Evolutionary conservation across 371 early-diverging fungal genomes (phyloP).

Genomic region (Syncephalastrum sp.): DNA sequence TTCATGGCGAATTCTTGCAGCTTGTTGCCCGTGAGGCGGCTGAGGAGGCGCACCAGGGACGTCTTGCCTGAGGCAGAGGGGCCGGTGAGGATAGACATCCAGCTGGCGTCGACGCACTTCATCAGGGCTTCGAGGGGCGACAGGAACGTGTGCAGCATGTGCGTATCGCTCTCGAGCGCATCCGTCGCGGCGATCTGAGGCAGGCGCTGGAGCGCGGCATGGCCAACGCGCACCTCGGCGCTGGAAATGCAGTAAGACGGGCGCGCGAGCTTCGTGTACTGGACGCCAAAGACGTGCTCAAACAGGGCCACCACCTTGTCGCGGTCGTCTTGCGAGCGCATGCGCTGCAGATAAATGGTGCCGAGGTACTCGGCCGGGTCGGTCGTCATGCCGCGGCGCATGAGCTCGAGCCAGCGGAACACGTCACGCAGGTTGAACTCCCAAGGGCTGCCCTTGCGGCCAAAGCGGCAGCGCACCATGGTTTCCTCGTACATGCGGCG

Average conservation of each 20-base stretch:
- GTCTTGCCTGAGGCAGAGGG: slow-evolving; percentile 89
- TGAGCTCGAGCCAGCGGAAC: slow-evolving; percentile 90
- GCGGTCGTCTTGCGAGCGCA: slow-evolving; percentile 85
- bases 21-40: slow-evolving; percentile 75
- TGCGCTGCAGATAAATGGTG: slow-evolving; percentile 83
- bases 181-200: slow-evolving; percentile 8
- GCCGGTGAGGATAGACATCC: slow-evolving; percentile 94
- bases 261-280: slow-evolving; percentile 39
- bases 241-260: slow-evolving; percentile 44
- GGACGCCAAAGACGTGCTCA: slow-evolving; percentile 59
- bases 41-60: slow-evolving; percentile 78
- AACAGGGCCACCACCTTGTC: slow-evolving; percentile 65
- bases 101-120: slow-evolving; percentile 86
- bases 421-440: slow-evolving; percentile 98
- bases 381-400: slow-evolving; percentile 47
- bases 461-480: slow-evolving; percentile 80
- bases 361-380: slow-evolving; percentile 77
- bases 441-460: slow-evolving; percentile 92
- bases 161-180: slow-evolving; percentile 45
- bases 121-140: slow-evolving; percentile 76
- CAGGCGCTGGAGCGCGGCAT: slow-evolving; percentile 61
- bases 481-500: slow-evolving; percentile 80
- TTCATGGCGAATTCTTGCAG: slow-evolving; percentile 95
- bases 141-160: slow-evolving; percentile 69
- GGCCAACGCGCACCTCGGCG: slow-evolving; percentile 62